Conservation (phyloP, 768 basidiomycete species). For the Amanita pseudoporphyria region DNA sequence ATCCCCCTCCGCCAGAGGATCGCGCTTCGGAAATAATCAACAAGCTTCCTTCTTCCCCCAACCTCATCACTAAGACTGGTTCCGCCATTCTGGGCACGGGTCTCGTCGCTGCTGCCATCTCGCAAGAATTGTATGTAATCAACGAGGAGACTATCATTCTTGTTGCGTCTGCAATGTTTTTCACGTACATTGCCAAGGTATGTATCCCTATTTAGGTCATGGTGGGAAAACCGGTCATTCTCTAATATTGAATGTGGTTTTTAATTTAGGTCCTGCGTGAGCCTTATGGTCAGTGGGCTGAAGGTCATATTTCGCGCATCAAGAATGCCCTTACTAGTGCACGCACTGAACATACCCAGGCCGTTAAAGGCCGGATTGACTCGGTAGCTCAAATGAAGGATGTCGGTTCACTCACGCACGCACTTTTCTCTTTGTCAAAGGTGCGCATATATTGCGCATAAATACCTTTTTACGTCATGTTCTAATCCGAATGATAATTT, state of each 20-base stretch:
- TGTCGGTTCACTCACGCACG: slow-evolving; percentile 84
- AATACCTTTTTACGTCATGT: background rate
- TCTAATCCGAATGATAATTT: background rate
- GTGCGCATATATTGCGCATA: slow-evolving; percentile 29
- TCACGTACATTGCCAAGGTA: slow-evolving; percentile 76
- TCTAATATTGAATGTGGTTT: background rate
- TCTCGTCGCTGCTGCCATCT: slow-evolving; percentile 84
- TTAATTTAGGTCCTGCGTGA: slow-evolving; percentile 54
- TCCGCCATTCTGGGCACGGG: slow-evolving; percentile 87
- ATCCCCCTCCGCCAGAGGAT: slow-evolving; percentile 68
- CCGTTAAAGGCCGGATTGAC: slow-evolving; percentile 88
- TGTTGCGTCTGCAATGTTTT: slow-evolving; percentile 74
- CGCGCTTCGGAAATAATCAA: slow-evolving; percentile 88
- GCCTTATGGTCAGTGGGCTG: slow-evolving; percentile 91
- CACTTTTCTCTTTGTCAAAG: slow-evolving; percentile 89
- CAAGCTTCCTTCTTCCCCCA: slow-evolving; percentile 74
- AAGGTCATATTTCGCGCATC: slow-evolving; percentile 79
- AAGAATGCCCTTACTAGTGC: slow-evolving; percentile 72
- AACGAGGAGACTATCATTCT: slow-evolving; percentile 94
- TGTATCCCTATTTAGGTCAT: background rate
- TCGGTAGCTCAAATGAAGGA: slow-evolving; percentile 93
- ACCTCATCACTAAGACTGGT: slow-evolving; percentile 92
- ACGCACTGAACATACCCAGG: slow-evolving; percentile 83
- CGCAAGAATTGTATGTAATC: slow-evolving; percentile 94
- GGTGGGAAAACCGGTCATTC: background rate